Evolutionary conservation across 495 filamentous ascomycete genomes (phyloP), one percentile per base, ranked within the genome.

Genomic region (Bryoglossum gracile): DNA sequence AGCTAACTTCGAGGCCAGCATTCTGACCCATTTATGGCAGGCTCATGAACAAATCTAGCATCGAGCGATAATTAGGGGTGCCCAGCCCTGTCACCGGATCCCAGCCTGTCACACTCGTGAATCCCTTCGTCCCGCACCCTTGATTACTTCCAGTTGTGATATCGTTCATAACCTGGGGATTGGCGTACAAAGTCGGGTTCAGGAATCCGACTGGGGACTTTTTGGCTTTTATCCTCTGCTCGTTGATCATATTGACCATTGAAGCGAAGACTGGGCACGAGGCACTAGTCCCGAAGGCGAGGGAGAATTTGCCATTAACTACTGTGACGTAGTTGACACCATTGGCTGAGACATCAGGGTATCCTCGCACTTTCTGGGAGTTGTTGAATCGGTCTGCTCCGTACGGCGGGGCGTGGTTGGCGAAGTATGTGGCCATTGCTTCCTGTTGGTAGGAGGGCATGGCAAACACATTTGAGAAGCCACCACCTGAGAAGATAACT

Each of bases 401-500:
- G 32, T 59, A 59, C 1, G 48, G 24, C 1, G 50, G 70, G 3
- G 74, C 66, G 19, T 76, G 64, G 34, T 65, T 64, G 11, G 54
- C 48, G 50, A 84, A 69, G 63, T 74, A 83, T 28, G 59, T 57
- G 0, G 61, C 56, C 5, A 87, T 72, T 0, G 72, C 74, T 1
- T 58, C 37, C 9, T 68, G 35, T 58, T 89, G 83, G 56, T 79
- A 88, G 5, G 50, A 42, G 0, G 83, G 81, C 8, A 70, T 61
- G 17, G 66, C 57, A 63, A 81, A 88, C 59, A 84, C 68, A 57
- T 87, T 85, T 53, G 74, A 80, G 64, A 87, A 86, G 10, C 82
- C 82, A 28, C 83, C 81, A 18, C 81, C 81, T 6, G 74, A 79
- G 50, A 71, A 74, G 44, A 64, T 61, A 25, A 62, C 55, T 8